phyloP scores from a whole-genome alignment of 305 asterid genomes.

The Ajuga reptans region DNA sequence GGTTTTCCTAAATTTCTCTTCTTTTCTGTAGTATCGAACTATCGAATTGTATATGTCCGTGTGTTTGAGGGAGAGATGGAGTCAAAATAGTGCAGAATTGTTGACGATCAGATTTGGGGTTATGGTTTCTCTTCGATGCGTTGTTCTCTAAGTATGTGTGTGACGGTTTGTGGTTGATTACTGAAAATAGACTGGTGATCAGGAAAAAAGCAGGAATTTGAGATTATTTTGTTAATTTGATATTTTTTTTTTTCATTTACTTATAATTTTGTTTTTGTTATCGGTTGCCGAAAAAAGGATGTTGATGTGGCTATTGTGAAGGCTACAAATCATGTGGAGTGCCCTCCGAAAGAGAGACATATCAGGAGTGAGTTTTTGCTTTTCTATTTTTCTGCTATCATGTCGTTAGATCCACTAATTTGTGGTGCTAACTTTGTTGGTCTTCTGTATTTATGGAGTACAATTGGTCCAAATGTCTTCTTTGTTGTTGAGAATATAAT shows the following conservation, averaged over 20 bases:
- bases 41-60: background rate
- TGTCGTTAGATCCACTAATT: constrained; percentile 30
- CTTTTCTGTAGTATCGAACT: background rate
- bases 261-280: background rate
- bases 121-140: constrained; percentile 9
- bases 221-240: background rate
- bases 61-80: constrained; percentile 12
- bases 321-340: constrained; percentile 95
- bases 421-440: constrained; percentile 13
- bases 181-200: background rate
- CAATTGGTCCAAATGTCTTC: constrained; percentile 4
- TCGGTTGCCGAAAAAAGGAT: constrained; percentile 43
- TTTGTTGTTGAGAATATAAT: constrained; percentile 1
- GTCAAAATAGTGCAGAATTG: background rate
- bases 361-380: constrained; percentile 54
- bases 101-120: constrained; percentile 12
- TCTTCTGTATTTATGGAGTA: constrained; percentile 14
- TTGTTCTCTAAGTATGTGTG: background rate
- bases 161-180: background rate
- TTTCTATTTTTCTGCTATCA: constrained; percentile 4
- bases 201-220: background rate
- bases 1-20: constrained; percentile 27
- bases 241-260: background rate
- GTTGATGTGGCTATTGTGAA: constrained; percentile 97
- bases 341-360: constrained; percentile 89